Conservation (phyloP, 2,329 filamentous ascomycete species). For the Fusarium albosuccineum region DNA sequence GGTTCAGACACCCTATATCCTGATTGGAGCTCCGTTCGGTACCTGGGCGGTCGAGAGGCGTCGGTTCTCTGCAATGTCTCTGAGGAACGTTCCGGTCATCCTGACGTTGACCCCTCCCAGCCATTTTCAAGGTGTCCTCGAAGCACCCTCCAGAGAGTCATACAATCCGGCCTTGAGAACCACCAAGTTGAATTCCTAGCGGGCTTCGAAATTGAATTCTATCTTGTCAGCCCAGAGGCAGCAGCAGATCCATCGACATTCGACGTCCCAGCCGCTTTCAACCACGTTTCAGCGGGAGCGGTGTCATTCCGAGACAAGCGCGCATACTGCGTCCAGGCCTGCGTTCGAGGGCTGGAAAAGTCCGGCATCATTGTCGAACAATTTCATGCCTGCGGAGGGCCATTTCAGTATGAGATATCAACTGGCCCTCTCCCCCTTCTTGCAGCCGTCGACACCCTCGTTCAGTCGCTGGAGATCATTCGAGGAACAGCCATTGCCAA, state of each 20-base stretch:
- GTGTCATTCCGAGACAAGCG: no score
- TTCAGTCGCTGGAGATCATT: background rate
- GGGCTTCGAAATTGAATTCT: background rate
- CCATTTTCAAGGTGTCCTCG: no score
- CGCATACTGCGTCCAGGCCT: background rate
- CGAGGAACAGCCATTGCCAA: background rate
- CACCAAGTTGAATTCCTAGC: background rate
- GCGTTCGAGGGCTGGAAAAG: background rate
- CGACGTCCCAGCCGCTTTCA: no score
- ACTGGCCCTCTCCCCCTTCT: background rate
- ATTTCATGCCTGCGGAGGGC: background rate
- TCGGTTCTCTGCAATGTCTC: no score
- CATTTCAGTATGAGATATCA: background rate
- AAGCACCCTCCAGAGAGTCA: no score
- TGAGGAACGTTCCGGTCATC: no score
- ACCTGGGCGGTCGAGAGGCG: no score
- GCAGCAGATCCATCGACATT: no score
- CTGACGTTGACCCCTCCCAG: no score
- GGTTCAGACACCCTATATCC: no score
- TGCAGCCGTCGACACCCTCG: background rate
- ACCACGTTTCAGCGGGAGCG: background rate
- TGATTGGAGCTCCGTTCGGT: no score
- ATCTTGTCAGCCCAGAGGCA: background rate
- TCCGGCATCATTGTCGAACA: background rate
- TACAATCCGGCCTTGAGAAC: background rate